phyloP scores from a whole-genome alignment of 2,329 filamentous ascomycete species.

The Ciborinia camelliae region DNA sequence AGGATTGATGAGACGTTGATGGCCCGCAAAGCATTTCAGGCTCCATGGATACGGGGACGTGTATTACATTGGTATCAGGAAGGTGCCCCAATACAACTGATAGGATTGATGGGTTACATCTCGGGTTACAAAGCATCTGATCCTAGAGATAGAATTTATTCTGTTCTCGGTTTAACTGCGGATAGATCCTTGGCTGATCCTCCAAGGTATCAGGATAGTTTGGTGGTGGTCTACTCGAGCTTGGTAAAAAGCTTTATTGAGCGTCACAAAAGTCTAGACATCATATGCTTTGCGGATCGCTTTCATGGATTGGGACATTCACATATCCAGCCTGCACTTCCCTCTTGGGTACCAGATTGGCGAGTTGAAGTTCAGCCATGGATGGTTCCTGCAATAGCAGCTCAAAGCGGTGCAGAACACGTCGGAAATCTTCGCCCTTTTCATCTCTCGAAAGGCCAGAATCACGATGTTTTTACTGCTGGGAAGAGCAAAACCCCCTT shows the following conservation, averaged over 20 bases:
- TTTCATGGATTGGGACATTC: not conserved
- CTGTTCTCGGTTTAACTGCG: conserved; percentile 20
- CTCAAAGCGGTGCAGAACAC: conserved; percentile 12
- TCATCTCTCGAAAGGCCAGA: not conserved
- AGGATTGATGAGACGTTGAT: conserved; percentile 20
- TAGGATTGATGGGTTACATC: conserved; percentile 19
- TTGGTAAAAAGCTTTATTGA: conserved; percentile 1
- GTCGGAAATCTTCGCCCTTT: conserved; percentile 21
- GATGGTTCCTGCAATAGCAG: conserved; percentile 20
- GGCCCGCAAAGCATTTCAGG: conserved; percentile 15
- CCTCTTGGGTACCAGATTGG: conserved; percentile 27
- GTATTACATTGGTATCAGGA: conserved; percentile 11
- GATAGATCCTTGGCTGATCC: conserved; percentile 12
- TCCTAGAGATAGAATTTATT: conserved; percentile 24
- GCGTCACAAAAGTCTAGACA: not conserved
- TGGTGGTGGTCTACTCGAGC: conserved; percentile 11
- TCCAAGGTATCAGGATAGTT: conserved; percentile 18
- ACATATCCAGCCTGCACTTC: conserved; percentile 1
- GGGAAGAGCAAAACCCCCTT: not conserved
- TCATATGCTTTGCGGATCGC: not conserved
- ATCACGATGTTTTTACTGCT: not conserved
- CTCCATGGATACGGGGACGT: conserved; percentile 18
- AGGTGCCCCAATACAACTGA: conserved; percentile 1
- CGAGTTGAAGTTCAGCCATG: conserved; percentile 14
- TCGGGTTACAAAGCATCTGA: conserved; percentile 22